phyloP scores from a whole-genome alignment of 441 rosid genomes.

The Brassica hybrid region DNA sequence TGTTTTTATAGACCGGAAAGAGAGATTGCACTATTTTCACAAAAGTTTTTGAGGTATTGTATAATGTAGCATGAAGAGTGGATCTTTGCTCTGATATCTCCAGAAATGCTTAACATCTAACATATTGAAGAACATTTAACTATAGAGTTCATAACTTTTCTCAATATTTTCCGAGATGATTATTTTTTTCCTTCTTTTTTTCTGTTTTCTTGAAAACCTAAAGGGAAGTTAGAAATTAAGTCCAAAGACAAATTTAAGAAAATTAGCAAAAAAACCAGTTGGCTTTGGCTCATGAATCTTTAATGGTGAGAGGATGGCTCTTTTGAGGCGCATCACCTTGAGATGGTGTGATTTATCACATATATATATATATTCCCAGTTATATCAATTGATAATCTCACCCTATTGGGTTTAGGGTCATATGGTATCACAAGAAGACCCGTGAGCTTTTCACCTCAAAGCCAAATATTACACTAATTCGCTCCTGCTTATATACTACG shows the following conservation, averaged over 20 bases:
- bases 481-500: neutral
- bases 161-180: too few relatives aligned
- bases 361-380: neutral
- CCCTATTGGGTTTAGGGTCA: neutral
- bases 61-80: constrained; percentile 39
- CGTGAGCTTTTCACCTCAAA: neutral
- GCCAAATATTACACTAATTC: neutral
- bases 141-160: constrained; percentile 7
- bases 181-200: too few relatives aligned
- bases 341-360: neutral
- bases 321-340: neutral
- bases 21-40: constrained; percentile 5
- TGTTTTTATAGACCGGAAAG: constrained; percentile 12
- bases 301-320: neutral
- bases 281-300: neutral
- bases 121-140: constrained; percentile 29
- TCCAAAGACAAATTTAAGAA: too few relatives aligned
- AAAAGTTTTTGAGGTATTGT: constrained; percentile 36
- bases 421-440: neutral
- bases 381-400: too few relatives aligned
- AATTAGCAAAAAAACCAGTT: neutral
- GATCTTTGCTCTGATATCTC: constrained; percentile 41
- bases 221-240: too few relatives aligned
- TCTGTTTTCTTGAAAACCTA: too few relatives aligned
- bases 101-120: neutral